Conservation (phyloP, 1,284 basidiomycete genomes). For the Pholiota adiposa region DNA sequence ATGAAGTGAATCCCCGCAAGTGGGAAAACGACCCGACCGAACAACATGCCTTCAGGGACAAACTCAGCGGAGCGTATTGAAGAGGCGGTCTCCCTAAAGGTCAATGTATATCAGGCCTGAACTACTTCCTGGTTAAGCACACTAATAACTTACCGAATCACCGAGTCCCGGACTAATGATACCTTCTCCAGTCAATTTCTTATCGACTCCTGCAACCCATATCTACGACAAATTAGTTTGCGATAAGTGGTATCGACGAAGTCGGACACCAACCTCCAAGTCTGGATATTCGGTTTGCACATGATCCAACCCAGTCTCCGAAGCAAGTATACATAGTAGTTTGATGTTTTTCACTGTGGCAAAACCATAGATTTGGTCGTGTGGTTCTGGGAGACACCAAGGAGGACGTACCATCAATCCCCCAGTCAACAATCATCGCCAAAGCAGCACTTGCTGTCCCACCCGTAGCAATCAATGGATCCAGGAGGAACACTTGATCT, state of each 20-base stretch:
- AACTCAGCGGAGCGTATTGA: constrained; percentile 53
- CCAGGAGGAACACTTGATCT: constrained; percentile 85
- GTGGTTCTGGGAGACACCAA: background rate
- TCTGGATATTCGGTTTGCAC: constrained; percentile 75
- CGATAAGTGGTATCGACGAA: background rate
- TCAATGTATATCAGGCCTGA: background rate
- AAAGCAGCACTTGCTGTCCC: constrained; percentile 91
- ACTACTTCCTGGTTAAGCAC: too few species aligned
- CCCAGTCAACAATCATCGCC: constrained; percentile 87
- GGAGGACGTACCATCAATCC: constrained; percentile 60
- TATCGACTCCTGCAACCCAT: constrained; percentile 84
- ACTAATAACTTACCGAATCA: constrained; percentile 68
- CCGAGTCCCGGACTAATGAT: constrained; percentile 88
- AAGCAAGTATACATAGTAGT: constrained; percentile 83
- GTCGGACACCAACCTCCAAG: constrained; percentile 62
- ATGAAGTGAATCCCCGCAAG: too few species aligned
- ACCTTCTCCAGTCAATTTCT: constrained; percentile 71
- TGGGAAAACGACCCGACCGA: background rate
- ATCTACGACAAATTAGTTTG: constrained; percentile 51
- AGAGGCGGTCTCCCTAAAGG: constrained; percentile 65
- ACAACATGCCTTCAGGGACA: background rate
- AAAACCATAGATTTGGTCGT: background rate
- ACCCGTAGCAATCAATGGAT: constrained; percentile 93
- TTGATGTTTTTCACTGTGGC: constrained; percentile 73
- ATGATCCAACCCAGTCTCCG: constrained; percentile 72